Evolutionary conservation across 768 basidiomycete species (phyloP).

Genomic region (Leucocoprinus sp.): DNA sequence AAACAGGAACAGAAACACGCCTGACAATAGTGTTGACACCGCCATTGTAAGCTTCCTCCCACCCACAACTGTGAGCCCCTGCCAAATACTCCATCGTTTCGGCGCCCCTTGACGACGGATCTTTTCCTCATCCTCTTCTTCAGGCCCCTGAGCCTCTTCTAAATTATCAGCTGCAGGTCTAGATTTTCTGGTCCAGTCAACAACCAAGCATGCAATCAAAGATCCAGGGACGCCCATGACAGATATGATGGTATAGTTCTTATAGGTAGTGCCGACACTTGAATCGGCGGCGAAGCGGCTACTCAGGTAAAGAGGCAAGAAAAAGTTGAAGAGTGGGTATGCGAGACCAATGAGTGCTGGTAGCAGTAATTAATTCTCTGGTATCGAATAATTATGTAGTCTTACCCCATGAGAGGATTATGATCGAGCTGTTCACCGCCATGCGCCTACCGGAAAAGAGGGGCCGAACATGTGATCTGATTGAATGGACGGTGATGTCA

Average conservation of each 20-base stretch:
- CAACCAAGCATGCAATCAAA: conserved; percentile 34
- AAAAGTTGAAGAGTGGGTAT: conserved; percentile 45
- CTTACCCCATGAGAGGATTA: conserved; percentile 45
- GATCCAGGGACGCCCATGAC: conserved; percentile 40
- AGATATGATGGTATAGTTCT: conserved; percentile 43
- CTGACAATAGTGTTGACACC: conserved; percentile 34
- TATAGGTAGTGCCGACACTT: conserved; percentile 27
- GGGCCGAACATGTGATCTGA: conserved; percentile 41
- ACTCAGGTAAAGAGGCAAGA: conserved; percentile 41
- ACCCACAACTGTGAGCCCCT: conserved; percentile 25
- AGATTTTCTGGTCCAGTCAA: conserved; percentile 32
- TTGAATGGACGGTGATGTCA: not conserved
- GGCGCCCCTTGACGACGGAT: not conserved
- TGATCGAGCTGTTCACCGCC: conserved; percentile 37
- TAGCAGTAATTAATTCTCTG: not conserved
- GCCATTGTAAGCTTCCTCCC: conserved; percentile 43
- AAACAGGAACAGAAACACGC: conserved; percentile 43
- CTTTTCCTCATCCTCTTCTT: not conserved
- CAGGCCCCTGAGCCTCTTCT: not conserved
- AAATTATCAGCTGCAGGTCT: conserved; percentile 9
- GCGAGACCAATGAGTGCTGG: conserved; percentile 41
- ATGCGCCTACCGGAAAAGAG: conserved; percentile 38
- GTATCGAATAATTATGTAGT: conserved; percentile 4
- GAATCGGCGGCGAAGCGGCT: conserved; percentile 22
- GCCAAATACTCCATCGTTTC: conserved; percentile 1